phyloP scores from a whole-genome alignment of 371 early-diverging fungal species.

The Choanephora cucurbitarum region DNA sequence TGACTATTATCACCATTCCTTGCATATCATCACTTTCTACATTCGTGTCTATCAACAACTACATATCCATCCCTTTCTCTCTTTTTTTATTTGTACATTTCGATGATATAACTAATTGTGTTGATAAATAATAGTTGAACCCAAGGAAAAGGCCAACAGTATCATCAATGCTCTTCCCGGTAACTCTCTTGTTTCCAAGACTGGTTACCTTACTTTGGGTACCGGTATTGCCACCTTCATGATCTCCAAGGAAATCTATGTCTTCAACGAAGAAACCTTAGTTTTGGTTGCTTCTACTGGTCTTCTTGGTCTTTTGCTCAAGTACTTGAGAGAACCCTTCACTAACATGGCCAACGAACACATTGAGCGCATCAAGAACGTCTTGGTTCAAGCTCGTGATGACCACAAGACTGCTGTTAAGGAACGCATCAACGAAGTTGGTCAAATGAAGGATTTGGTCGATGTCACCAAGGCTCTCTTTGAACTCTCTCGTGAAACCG shows the following conservation, averaged over 20 bases:
- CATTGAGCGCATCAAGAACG: slow-evolving; percentile 75
- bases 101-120: no score
- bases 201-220: slow-evolving; percentile 82
- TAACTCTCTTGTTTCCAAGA: slow-evolving; percentile 84
- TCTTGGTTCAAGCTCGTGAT: slow-evolving; percentile 82
- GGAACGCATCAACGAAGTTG: slow-evolving; percentile 86
- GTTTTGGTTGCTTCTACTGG: slow-evolving; percentile 75
- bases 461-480: slow-evolving; percentile 91
- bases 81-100: no score
- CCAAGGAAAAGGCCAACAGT: slow-evolving; percentile 81
- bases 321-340: slow-evolving; percentile 82
- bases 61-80: no score
- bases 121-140: slow-evolving; percentile 49
- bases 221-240: slow-evolving; percentile 87
- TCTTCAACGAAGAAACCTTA: slow-evolving; percentile 92
- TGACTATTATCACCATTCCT: no score
- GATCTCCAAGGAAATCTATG: slow-evolving; percentile 96
- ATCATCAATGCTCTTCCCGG: slow-evolving; percentile 93
- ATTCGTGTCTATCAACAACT: no score
- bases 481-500: slow-evolving; percentile 92
- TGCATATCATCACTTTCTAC: no score
- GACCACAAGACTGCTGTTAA: slow-evolving; percentile 91
- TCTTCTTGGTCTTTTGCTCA: slow-evolving; percentile 75
- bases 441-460: slow-evolving; percentile 91
- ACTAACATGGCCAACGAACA: slow-evolving; percentile 84